Conservation (phyloP, 441 rosid species). For the Eugenia klotzschiana region DNA sequence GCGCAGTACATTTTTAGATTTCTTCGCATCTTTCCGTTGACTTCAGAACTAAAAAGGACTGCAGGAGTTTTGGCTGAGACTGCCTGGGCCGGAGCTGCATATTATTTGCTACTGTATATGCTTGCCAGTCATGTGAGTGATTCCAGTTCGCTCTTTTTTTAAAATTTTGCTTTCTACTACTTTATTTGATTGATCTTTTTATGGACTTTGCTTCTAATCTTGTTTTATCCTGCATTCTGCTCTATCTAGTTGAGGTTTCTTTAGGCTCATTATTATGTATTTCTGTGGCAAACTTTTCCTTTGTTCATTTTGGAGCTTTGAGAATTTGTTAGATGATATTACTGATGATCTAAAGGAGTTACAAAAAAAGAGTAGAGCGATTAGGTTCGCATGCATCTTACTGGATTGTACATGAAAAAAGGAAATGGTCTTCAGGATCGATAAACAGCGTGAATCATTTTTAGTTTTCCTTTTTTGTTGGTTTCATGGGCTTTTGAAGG, state of each 20-base stretch:
- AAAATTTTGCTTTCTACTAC: neutral
- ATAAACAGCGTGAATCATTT: neutral
- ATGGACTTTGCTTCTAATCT: neutral
- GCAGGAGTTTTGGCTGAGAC: slow-evolving; percentile 94
- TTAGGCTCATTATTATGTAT: neutral
- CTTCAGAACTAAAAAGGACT: slow-evolving; percentile 86
- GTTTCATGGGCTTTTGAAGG: neutral
- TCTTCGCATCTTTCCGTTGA: slow-evolving; percentile 56
- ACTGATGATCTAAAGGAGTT: neutral
- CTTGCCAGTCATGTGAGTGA: slow-evolving; percentile 95
- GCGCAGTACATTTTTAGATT: slow-evolving; percentile 71
- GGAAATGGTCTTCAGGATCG: neutral
- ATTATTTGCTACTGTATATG: slow-evolving; percentile 81
- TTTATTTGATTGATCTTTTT: neutral
- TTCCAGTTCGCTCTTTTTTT: neutral
- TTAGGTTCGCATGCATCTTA: neutral
- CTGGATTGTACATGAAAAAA: neutral
- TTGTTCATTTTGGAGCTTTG: neutral
- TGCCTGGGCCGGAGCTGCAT: slow-evolving; percentile 98
- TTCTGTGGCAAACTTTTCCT: neutral
- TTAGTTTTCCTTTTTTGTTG: neutral
- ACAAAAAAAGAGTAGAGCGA: neutral
- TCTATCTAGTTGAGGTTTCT: neutral
- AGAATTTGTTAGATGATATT: neutral
- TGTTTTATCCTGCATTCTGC: neutral